Evolutionary conservation across 352 stramenopile species (phyloP).

Genomic region (Plasmopara muralis): DNA sequence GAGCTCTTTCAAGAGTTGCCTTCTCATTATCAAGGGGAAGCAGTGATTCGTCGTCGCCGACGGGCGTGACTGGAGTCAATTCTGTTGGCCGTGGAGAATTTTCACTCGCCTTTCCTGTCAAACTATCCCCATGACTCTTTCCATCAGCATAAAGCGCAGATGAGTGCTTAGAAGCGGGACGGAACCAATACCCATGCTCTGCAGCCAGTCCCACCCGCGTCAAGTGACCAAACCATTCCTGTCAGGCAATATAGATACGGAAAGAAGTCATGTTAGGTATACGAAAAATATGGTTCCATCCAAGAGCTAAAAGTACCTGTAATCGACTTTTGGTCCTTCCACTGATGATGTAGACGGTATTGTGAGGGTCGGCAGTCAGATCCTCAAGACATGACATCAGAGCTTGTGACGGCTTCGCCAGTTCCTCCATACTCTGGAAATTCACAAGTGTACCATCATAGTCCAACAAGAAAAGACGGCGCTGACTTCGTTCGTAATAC

Average conservation of each 20-base stretch:
- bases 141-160: conserved; percentile 15
- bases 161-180: conserved; percentile 53
- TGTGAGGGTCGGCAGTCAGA: conserved; percentile 58
- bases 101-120: conserved; percentile 9
- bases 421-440: conserved; percentile 72
- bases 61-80: background rate
- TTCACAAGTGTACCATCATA: conserved; percentile 82
- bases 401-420: conserved; percentile 48
- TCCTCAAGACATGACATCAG: conserved; percentile 64
- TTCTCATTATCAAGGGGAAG: conserved; percentile 10
- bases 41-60: conserved; percentile 15
- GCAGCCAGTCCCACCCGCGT: conserved; percentile 67
- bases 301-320: conserved; percentile 24
- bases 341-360: conserved; percentile 83
- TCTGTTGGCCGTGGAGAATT: conserved; percentile 11
- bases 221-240: conserved; percentile 83
- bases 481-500: conserved; percentile 79
- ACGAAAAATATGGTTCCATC: background rate
- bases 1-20: conserved; percentile 25
- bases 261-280: background rate
- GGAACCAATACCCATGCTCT: conserved; percentile 79
- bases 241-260: conserved; percentile 1
- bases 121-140: conserved; percentile 5
- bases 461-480: conserved; percentile 78
- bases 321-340: conserved; percentile 69